A percentile compares a stretch with the other conserved stretches of the same genome.
Evolutionary conservation across 2,329 filamentous ascomycete species (phyloP).

Genomic region (Calcarisporium arbuscula): DNA sequence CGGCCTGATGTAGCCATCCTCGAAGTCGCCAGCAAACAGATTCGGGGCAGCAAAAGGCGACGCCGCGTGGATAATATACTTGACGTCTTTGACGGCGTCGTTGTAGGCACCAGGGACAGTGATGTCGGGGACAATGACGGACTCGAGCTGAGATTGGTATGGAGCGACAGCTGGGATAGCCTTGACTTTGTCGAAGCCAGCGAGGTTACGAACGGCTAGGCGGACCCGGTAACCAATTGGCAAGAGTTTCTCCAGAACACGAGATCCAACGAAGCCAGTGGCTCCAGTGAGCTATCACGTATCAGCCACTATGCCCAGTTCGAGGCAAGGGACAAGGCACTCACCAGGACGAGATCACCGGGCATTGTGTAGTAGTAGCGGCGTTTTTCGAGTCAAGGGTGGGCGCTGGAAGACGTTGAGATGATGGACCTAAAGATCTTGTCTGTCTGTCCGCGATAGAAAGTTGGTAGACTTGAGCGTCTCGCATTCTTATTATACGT

Average conservation of each 20-base stretch:
- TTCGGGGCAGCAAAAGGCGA: conserved; percentile 13
- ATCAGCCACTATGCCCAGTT: too few species aligned
- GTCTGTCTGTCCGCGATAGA: too few species aligned
- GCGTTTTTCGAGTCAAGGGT: too few species aligned
- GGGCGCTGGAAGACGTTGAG: too few species aligned
- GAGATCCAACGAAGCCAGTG: conserved; percentile 24
- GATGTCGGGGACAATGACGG: conserved; percentile 30
- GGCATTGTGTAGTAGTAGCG: conserved; percentile 7
- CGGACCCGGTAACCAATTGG: conserved; percentile 20
- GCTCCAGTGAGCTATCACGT: too few species aligned
- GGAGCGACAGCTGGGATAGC: too few species aligned
- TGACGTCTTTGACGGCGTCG: conserved; percentile 29
- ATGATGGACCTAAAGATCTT: too few species aligned
- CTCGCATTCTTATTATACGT: too few species aligned
- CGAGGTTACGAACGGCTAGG: conserved; percentile 19
- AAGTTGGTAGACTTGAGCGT: too few species aligned
- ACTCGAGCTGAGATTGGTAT: conserved; percentile 14
- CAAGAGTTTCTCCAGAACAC: conserved; percentile 17
- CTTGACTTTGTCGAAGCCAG: conserved; percentile 8
- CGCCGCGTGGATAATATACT: conserved; percentile 28
- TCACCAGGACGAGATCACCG: conserved; percentile 8
- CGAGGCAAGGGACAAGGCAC: too few species aligned
- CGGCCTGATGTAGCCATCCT: conserved; percentile 20
- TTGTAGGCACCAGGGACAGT: conserved; percentile 29
- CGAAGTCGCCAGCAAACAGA: conserved; percentile 6